phyloP scores from a whole-genome alignment of 768 basidiomycete genomes.

The Hypholoma sublateritium region DNA sequence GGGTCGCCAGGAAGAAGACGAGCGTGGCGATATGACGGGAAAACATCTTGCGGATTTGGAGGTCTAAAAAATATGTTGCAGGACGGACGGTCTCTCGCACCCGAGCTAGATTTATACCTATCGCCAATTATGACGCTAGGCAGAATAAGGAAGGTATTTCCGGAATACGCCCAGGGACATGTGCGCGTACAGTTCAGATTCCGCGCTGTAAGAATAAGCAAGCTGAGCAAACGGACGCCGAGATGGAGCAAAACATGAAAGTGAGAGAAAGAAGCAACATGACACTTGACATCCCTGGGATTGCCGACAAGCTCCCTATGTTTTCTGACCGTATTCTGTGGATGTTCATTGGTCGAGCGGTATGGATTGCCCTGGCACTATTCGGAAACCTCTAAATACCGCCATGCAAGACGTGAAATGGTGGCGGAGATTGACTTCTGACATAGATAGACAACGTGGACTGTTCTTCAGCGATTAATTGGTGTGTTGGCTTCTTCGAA shows the following conservation, averaged over 20 bases:
- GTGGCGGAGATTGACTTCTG: too few relatives aligned
- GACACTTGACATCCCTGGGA: too few relatives aligned
- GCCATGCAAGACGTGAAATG: too few relatives aligned
- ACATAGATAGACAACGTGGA: too few relatives aligned
- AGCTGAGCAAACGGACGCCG: conserved; percentile 7
- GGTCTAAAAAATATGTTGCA: neutral
- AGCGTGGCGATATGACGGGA: conserved; percentile 9
- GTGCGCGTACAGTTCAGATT: neutral
- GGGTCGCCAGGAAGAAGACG: conserved; percentile 13
- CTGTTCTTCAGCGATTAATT: too few relatives aligned
- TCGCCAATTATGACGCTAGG: neutral
- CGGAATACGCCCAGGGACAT: neutral
- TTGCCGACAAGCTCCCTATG: too few relatives aligned
- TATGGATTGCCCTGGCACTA: too few relatives aligned
- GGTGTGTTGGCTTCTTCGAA: too few relatives aligned
- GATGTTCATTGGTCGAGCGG: too few relatives aligned
- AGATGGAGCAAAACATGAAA: neutral
- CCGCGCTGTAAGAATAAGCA: neutral
- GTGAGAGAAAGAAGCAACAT: too few relatives aligned
- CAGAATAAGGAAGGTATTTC: conserved; percentile 1
- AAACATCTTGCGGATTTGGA: conserved; percentile 2
- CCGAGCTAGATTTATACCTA: neutral
- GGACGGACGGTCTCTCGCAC: neutral
- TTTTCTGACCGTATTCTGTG: too few relatives aligned
- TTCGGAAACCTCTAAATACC: too few relatives aligned